Evolutionary conservation across 2,329 filamentous ascomycete genomes (phyloP).

Genomic region (Blastomyces silverae): DNA sequence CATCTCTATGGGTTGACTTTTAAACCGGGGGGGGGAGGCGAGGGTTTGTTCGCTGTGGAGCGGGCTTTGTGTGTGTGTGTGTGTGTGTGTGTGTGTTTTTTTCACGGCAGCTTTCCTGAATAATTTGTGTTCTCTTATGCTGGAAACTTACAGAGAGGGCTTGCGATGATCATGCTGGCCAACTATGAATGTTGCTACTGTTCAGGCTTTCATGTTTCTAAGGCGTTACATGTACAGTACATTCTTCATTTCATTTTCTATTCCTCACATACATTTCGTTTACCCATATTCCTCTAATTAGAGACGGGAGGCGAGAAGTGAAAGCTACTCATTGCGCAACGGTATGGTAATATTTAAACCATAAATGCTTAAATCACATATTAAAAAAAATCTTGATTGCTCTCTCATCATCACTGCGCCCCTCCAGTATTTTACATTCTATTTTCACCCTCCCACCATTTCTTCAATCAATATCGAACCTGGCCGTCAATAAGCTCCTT

Average conservation of each 20-base stretch:
- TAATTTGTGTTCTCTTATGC: no score
- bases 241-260: background rate
- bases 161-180: background rate
- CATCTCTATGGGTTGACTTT: background rate
- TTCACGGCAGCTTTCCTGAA: background rate
- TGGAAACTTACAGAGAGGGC: background rate
- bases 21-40: no score
- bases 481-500: conserved; percentile 11
- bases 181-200: background rate
- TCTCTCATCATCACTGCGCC: background rate
- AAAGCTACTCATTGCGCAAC: background rate
- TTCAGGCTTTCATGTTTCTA: background rate
- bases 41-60: background rate
- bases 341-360: background rate
- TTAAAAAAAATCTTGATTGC: background rate
- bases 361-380: background rate
- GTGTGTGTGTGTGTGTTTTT: background rate
- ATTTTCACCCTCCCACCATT: background rate
- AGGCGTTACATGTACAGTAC: background rate
- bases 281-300: background rate
- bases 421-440: background rate
- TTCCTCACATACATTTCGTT: background rate
- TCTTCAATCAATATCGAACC: background rate
- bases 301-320: background rate
- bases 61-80: background rate